A percentile compares a stretch with the other conserved stretches of the same genome.
phyloP scores from a whole-genome alignment of 164 flowering plant genomes.

The Macadamia tetraphylla region DNA sequence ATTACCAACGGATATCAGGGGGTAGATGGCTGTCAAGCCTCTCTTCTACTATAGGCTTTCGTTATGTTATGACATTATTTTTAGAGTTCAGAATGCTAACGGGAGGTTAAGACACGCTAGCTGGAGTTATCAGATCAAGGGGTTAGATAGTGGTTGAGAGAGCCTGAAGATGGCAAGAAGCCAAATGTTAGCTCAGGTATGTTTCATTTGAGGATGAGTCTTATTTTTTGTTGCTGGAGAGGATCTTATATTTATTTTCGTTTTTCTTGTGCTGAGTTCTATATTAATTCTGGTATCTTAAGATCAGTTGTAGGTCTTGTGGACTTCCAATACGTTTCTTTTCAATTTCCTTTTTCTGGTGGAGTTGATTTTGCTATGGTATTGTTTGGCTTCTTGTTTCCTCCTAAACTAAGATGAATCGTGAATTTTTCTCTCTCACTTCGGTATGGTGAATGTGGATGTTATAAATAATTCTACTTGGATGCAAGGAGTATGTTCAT shows the following conservation, averaged over 20 bases:
- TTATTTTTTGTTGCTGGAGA: neutral
- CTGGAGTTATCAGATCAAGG: slow-evolving; percentile 15
- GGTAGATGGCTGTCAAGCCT: neutral
- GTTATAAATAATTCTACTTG: no score
- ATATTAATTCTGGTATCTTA: neutral
- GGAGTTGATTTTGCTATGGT: neutral
- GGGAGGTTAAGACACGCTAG: slow-evolving; percentile 17
- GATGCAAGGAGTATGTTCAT: no score
- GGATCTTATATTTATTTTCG: no score
- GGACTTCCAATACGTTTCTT: neutral
- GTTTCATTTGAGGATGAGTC: neutral
- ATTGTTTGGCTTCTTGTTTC: neutral
- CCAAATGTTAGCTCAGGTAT: slow-evolving; percentile 22
- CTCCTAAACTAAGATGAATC: neutral
- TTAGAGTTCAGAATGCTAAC: slow-evolving; percentile 12
- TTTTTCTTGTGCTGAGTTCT: neutral
- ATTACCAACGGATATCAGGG: neutral
- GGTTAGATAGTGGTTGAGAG: slow-evolving; percentile 10
- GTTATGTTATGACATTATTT: slow-evolving; percentile 8
- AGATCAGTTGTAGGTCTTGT: neutral
- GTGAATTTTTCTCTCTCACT: no score
- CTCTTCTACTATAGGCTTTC: slow-evolving; percentile 13
- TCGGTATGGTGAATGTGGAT: no score
- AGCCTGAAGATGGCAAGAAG: slow-evolving; percentile 4
- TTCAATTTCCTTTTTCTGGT: neutral